Evolutionary conservation across 306 rosid genomes (phyloP), one percentile per base, ranked within the genome.

Genomic region (Castanospermum australe): DNA sequence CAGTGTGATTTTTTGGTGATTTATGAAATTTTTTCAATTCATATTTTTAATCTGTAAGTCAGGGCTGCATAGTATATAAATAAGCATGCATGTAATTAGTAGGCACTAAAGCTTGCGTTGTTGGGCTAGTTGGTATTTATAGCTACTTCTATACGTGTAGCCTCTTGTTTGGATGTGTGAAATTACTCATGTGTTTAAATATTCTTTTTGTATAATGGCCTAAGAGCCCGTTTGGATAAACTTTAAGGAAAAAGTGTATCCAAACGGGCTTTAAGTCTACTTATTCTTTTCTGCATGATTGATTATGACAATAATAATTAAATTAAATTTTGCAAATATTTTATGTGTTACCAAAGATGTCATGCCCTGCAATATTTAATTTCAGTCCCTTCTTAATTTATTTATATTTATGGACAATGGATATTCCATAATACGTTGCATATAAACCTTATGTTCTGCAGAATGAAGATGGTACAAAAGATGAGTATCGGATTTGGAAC

Each of bases 401-500:
- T 42, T 21, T 5, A 42, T 30, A 10, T 48, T 6, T 67, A 4
- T 13, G 3, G 0, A 0, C n/a, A 48, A 33, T 25, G 25, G 3
- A 0, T 48, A 12, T 18, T 42, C 2, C n/a, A 42, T 33, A 8
- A 7, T 7, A 13, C 18, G 13, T 2, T 67, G 38, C 57, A 4
- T 17, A 4, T 17, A 32, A 15, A 32, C 61, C 5, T n/a, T n/a
- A n/a, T n/a, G 20, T 35, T 52, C 17, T 85, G 24, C 85, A 93
- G 98, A 91, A 90, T 32, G 97, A 96, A 30, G 97, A 96, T 64
- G 94, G 96, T 25, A 25, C 96, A 0, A 93, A 93, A 67, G 86
- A 73, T 18, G 98, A 96, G 79, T 96, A 96, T 55, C 79, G 98
- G 60, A 77, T 93, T 63, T 96, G 99, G 98, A 96, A 96, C 41